Conservation (phyloP, 352 stramenopile species). For the Pythium apleroticum region DNA sequence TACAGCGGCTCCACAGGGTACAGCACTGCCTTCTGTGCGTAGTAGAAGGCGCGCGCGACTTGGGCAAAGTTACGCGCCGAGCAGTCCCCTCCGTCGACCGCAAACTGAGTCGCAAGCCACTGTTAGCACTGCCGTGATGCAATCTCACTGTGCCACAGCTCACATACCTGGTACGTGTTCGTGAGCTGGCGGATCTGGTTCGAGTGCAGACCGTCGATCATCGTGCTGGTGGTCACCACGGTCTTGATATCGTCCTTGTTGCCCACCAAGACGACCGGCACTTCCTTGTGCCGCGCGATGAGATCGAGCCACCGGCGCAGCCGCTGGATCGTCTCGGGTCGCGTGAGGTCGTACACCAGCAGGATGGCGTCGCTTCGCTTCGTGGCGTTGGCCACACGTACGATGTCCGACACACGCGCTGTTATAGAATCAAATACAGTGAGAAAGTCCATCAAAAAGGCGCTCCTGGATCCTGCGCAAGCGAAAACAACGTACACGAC, state of each 20-base stretch:
- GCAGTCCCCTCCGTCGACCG: slow-evolving; percentile 82
- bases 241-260: slow-evolving; percentile 89
- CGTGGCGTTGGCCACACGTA: slow-evolving; percentile 80
- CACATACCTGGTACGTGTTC: slow-evolving; percentile 64
- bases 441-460: slow-evolving; percentile 1
- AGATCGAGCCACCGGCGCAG: slow-evolving; percentile 84
- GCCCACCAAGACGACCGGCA: slow-evolving; percentile 85
- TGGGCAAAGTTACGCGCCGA: slow-evolving; percentile 89
- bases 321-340: slow-evolving; percentile 83
- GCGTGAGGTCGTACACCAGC: slow-evolving; percentile 85
- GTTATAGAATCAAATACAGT: not conserved
- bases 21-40: slow-evolving; percentile 87
- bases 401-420: slow-evolving; percentile 78
- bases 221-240: slow-evolving; percentile 48
- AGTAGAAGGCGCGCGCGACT: slow-evolving; percentile 86
- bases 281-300: slow-evolving; percentile 84
- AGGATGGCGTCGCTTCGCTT: slow-evolving; percentile 87
- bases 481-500: slow-evolving; percentile 59
- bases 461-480: not conserved
- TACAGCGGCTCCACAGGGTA: slow-evolving; percentile 89
- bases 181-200: slow-evolving; percentile 71
- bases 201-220: slow-evolving; percentile 53
- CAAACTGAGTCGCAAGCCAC: slow-evolving; percentile 45
- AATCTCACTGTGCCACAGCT: not conserved
- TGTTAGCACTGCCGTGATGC: not conserved